Evolutionary conservation across 495 filamentous ascomycete species (phyloP), one percentile per base, ranked within the genome.

Genomic region (Aspergillus sclerotioniger): DNA sequence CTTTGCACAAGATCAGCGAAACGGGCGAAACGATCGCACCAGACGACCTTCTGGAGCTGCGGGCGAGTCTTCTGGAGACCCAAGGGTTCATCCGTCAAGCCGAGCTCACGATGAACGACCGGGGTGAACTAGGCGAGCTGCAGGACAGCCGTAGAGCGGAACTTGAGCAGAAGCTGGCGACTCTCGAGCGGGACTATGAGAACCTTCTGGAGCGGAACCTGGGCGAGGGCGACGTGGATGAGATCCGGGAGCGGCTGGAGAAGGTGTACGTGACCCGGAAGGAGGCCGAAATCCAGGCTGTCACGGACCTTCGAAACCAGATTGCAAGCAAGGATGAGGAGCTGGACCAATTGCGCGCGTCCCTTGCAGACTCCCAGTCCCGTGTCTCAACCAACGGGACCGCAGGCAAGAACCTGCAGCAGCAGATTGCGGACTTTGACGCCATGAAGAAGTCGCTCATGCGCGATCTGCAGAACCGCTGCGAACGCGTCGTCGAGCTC

Each of bases 381-480:
- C 84, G 83, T 29, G 78, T 87, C 52, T 78, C 76, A 31, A 74
- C 80, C 1, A 87, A 88, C 69, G 81, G 85, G 61, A 79, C 86
- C 45, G 90, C 90, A 56, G 89, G 91, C 80, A 96, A 96, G 80
- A 93, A 90, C n/a, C 80, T 96, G 44, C 90, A 96, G 64, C 92
- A 98, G 74, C 93, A 96, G 76, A 92, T 98, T 67, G 89, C 94
- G 54, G 94, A 98, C 64, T 98, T 98, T 61, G 94, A 98, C 75
- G 88, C 88, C 35, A 98, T 98, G 93, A 98, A 98, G 84, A 98
- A 98, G 83, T 94, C 89, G 45, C 78, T 98, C 60, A 98, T 98
- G 94, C 89, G 94, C 56, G 94, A 98, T 75, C 79, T 98, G 53
- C 94, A 98, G 75, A 98, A 98, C 76, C 85, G 94, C 44, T 98